Evolutionary conservation across 108 stramenopile genomes (phyloP).

Genomic region (Skeletonema menzelii): DNA sequence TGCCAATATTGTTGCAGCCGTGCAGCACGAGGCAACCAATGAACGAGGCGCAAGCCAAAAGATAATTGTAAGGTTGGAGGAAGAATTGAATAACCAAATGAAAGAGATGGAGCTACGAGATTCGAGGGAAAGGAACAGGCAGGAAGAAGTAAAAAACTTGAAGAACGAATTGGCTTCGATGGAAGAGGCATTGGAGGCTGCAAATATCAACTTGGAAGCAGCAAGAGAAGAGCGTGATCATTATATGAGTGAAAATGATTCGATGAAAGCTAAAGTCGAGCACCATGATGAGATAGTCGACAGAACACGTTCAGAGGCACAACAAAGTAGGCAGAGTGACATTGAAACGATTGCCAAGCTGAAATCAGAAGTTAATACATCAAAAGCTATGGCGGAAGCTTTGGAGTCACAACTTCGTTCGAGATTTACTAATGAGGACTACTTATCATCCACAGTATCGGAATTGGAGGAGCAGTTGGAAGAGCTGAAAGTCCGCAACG

Average conservation of each 20-base stretch:
- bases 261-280: constrained; percentile 31
- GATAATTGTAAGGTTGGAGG: constrained; percentile 53
- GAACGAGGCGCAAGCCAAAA: constrained; percentile 53
- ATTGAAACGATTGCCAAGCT: constrained; percentile 45
- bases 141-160: constrained; percentile 26
- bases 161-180: constrained; percentile 22
- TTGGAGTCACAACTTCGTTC: constrained; percentile 55
- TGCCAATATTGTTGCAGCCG: constrained; percentile 40
- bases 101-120: constrained; percentile 41
- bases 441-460: constrained; percentile 46
- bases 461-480: constrained; percentile 51
- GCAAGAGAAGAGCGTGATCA: constrained; percentile 45
- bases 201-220: constrained; percentile 27
- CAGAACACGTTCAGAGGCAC: constrained; percentile 21
- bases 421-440: constrained; percentile 55
- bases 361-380: constrained; percentile 48
- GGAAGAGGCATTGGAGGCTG: constrained; percentile 23
- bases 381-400: constrained; percentile 59
- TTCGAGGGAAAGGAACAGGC: constrained; percentile 5
- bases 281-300: constrained; percentile 38
- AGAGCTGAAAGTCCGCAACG: constrained; percentile 32
- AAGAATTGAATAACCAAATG: constrained; percentile 38
- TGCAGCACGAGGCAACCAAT: constrained; percentile 47
- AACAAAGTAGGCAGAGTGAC: constrained; percentile 27
- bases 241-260: constrained; percentile 31